These are phyloP conservation scores for Elsinoe fawcettii DNA, from an alignment of 2,329 filamentous ascomycete genomes.

Conservation along the genomic window DNA sequence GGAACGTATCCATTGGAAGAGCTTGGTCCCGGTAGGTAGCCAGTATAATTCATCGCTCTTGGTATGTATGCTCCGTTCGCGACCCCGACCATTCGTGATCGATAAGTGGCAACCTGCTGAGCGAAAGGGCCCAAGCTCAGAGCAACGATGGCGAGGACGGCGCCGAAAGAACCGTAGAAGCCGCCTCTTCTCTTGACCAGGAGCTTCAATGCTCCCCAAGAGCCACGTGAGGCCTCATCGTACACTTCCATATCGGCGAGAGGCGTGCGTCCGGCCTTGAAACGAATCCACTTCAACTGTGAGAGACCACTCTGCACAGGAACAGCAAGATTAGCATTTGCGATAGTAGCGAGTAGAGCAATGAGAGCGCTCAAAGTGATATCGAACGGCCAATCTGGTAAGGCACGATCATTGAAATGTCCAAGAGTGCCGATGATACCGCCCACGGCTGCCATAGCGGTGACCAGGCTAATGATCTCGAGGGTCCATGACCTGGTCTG, in stretches of 20 bases:
- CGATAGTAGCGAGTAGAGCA: slow-evolving; percentile 15
- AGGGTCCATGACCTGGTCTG: slow-evolving; percentile 14
- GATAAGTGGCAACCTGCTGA: slow-evolving; percentile 16
- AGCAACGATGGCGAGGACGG: slow-evolving; percentile 24
- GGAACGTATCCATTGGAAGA: slow-evolving; percentile 17
- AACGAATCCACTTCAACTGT: slow-evolving; percentile 18
- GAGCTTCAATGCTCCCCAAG: slow-evolving; percentile 26
- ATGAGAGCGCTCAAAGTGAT: slow-evolving; percentile 17
- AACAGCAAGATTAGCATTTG: slow-evolving; percentile 16
- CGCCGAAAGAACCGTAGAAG: slow-evolving; percentile 25
- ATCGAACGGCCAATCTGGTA: slow-evolving; percentile 17
- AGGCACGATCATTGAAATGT: slow-evolving; percentile 14
- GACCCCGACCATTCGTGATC: slow-evolving; percentile 9
- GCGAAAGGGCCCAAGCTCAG: neutral
- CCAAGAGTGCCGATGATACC: slow-evolving; percentile 16
- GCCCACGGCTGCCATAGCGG: slow-evolving; percentile 13
- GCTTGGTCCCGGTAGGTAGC: slow-evolving; percentile 14
- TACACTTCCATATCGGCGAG: slow-evolving; percentile 26
- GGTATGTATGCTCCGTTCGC: slow-evolving; percentile 10
- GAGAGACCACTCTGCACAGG: slow-evolving; percentile 11
- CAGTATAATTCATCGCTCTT: slow-evolving; percentile 18
- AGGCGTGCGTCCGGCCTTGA: slow-evolving; percentile 15
- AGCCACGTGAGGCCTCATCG: slow-evolving; percentile 30
- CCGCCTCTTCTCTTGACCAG: slow-evolving; percentile 24
- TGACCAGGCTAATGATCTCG: slow-evolving; percentile 16